A percentile compares a stretch with the other conserved stretches of the same genome.
Evolutionary conservation across 164 flowering plant species (phyloP).

Genomic region (Platanus orientalis): DNA sequence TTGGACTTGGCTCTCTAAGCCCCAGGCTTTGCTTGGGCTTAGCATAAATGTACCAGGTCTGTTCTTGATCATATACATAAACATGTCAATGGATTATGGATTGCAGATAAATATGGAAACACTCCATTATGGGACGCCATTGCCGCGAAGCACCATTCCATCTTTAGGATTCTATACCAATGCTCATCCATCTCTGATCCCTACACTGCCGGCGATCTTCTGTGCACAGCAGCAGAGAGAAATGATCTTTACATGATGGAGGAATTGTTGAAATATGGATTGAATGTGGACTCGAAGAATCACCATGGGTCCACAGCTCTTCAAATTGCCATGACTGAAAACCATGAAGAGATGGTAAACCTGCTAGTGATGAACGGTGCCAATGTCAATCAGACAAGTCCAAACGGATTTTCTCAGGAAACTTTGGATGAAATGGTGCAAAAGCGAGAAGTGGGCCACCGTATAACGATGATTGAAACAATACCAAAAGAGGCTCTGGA

Average conservation of each 20-base stretch:
- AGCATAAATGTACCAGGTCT: no score
- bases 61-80: neutral
- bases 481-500: constrained; percentile 7
- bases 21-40: no score
- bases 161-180: constrained; percentile 59
- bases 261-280: constrained; percentile 61
- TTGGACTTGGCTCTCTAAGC: no score
- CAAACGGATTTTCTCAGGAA: constrained; percentile 17
- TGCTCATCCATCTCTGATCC: constrained; percentile 56
- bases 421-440: constrained; percentile 40
- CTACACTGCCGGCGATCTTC: constrained; percentile 57
- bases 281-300: constrained; percentile 49
- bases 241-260: constrained; percentile 55
- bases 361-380: constrained; percentile 71
- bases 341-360: constrained; percentile 51
- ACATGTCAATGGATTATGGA: constrained; percentile 1
- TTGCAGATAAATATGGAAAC: constrained; percentile 65
- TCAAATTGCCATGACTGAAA: constrained; percentile 56
- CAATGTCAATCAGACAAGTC: constrained; percentile 21
- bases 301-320: constrained; percentile 50
- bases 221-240: constrained; percentile 69
- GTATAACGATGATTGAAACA: constrained; percentile 30
- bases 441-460: constrained; percentile 42
- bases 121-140: constrained; percentile 84
- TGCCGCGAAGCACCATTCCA: constrained; percentile 54